These are phyloP conservation scores for Hypholoma fasciculare DNA, from an alignment of 768 basidiomycete species.

Conservation along the genomic window DNA sequence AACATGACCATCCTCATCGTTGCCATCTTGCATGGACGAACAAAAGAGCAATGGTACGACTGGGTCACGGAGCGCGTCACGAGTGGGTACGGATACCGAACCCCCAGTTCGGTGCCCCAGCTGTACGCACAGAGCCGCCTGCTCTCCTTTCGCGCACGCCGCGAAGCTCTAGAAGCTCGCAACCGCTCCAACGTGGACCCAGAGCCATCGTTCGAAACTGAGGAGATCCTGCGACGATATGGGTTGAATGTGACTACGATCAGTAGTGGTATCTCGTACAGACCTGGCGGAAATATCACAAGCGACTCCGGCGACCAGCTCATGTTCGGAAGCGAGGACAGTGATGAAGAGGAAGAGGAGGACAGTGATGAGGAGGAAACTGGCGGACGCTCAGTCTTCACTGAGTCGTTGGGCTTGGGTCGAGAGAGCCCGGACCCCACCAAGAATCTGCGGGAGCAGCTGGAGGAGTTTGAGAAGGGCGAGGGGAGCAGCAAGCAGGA, in stretches of 20 bases:
- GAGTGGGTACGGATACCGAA: constrained; percentile 70
- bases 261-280: constrained; percentile 65
- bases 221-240: constrained; percentile 27
- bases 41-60: constrained; percentile 89
- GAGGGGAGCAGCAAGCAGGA: constrained; percentile 31
- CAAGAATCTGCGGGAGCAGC: constrained; percentile 55
- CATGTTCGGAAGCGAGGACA: constrained; percentile 69
- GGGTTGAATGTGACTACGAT: constrained; percentile 25
- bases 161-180: constrained; percentile 55
- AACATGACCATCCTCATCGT: constrained; percentile 98
- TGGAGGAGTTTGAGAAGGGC: constrained; percentile 63
- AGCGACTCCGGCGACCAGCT: constrained; percentile 43
- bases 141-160: constrained; percentile 59
- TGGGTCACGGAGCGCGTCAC: constrained; percentile 88
- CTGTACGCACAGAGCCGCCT: constrained; percentile 70
- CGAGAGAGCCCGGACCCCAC: constrained; percentile 52
- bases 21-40: constrained; percentile 82
- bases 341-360: constrained; percentile 53
- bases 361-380: constrained; percentile 42
- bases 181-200: constrained; percentile 34
- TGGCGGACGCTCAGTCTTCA: constrained; percentile 47
- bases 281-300: constrained; percentile 52
- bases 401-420: constrained; percentile 45
- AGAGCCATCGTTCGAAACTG: constrained; percentile 19
- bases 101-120: constrained; percentile 74